Evolutionary conservation across 306 rosid genomes (phyloP).

Genomic region (Lathyrus oleraceus): DNA sequence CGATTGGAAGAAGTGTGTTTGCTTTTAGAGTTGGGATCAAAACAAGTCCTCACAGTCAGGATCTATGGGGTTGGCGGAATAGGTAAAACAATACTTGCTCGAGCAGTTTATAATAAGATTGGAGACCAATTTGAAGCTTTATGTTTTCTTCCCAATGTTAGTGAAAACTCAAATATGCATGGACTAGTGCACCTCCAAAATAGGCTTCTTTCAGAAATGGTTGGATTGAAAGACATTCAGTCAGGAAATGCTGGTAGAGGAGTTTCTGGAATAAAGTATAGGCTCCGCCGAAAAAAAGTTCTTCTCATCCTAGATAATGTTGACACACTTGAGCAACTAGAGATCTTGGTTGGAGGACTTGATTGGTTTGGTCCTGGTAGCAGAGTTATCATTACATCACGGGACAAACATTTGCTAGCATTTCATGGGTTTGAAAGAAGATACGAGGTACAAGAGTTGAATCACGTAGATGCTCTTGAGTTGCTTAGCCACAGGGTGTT

Average conservation of each 20-base stretch:
- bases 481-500: not conserved
- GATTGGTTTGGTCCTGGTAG: conserved; percentile 11
- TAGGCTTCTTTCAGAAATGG: not conserved
- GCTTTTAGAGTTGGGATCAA: not conserved
- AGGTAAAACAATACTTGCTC: not conserved
- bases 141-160: not conserved
- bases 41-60: not conserved
- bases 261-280: not conserved
- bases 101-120: not conserved
- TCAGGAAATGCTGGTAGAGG: not conserved
- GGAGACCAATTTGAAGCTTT: not conserved
- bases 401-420: not conserved
- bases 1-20: not conserved
- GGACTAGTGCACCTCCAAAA: not conserved
- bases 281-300: not conserved
- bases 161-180: not conserved
- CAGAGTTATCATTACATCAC: conserved; percentile 3
- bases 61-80: not conserved
- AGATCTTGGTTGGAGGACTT: not conserved
- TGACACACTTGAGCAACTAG: not conserved
- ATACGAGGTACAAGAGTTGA: not conserved
- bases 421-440: not conserved
- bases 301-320: conserved; percentile 1
- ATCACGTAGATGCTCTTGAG: not conserved
- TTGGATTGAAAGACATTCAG: not conserved